Base-by-base conservation (phyloP, 176 grass and related monocot species). In the Miscanthus lutarioriparius region DNA sequence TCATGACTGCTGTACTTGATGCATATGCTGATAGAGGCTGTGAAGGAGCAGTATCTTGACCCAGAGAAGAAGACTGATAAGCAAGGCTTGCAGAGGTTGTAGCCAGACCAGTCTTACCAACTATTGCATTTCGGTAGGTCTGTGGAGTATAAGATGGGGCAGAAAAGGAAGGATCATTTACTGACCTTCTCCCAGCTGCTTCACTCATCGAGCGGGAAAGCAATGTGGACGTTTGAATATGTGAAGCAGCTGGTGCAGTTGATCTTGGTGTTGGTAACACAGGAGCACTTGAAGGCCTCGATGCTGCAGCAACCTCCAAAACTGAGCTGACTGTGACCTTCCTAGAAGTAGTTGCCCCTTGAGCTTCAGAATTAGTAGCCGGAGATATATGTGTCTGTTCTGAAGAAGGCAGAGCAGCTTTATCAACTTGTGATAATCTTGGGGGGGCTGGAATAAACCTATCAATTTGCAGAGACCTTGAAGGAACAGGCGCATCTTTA, bases 201-300 rank as follows among this genome's bases (percentile, higher is more conserved):
- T 82, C 92, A 76, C 92, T 97, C 71, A 92, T 81, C 5, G 92
- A 91, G n/a, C 85, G 84, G 2, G 92, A 86, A 56, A 97, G 90
- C 75, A 88, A 83, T 16, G 84, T 81, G 45, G 79, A 87, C 62
- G 64, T 63, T 71, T 93, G 86, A 75, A 87, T 75, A 62, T 83
- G 79, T 70, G 90, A 58, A 64, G 74, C 69, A 75, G 85, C 64
- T 45, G 84, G 72, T 74, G 82, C 78, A 45, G 86, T 83, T 79
- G 81, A 66, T 86, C 82, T 91, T 86, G 85, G 82, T 28, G 90
- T 84, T 36, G 80, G 77, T 39, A 91, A 70, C 44, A 82, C 83
- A 82, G 92, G 95, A 12, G 92, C 95, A 91, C 92, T 97, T 62
- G 89, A 97, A 84, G 92, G 90, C 92, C 95, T 94, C 17, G 86